These are phyloP conservation scores for Silybum marianum DNA, from an alignment of 129 eudicot species.

Conservation along the genomic window DNA sequence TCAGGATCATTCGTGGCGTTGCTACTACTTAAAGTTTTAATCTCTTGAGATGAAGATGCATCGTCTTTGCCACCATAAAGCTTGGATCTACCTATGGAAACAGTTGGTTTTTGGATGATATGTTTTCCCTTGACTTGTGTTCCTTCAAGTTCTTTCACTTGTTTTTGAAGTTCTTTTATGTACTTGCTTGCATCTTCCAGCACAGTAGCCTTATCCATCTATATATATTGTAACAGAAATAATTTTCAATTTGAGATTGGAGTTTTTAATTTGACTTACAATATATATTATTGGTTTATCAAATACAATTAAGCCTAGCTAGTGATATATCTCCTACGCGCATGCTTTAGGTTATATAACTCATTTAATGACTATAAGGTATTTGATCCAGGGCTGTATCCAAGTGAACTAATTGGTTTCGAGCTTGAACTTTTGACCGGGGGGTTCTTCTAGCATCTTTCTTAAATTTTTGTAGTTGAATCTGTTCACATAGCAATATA, in stretches of 20 bases:
- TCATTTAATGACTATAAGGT: not conserved
- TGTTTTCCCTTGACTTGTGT: not conserved
- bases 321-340: not conserved
- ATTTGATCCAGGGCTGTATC: too few relatives aligned
- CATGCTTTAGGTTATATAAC: too few relatives aligned
- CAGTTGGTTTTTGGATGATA: not conserved
- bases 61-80: not conserved
- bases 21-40: not conserved
- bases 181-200: conserved; percentile 14
- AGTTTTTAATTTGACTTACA: not conserved
- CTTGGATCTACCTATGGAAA: not conserved
- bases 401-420: too few relatives aligned
- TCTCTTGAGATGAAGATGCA: not conserved
- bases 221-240: not conserved
- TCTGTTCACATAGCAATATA: too few relatives aligned
- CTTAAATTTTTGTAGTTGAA: not conserved
- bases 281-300: not conserved
- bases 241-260: not conserved
- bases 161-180: conserved; percentile 1
- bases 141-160: conserved; percentile 10
- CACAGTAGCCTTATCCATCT: conserved; percentile 10
- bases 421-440: not conserved
- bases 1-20: not conserved
- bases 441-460: not conserved
- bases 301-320: not conserved